These are phyloP conservation scores for Neocucurbitaria cava DNA, from an alignment of 2,329 filamentous ascomycete species.

Conservation along the genomic window DNA sequence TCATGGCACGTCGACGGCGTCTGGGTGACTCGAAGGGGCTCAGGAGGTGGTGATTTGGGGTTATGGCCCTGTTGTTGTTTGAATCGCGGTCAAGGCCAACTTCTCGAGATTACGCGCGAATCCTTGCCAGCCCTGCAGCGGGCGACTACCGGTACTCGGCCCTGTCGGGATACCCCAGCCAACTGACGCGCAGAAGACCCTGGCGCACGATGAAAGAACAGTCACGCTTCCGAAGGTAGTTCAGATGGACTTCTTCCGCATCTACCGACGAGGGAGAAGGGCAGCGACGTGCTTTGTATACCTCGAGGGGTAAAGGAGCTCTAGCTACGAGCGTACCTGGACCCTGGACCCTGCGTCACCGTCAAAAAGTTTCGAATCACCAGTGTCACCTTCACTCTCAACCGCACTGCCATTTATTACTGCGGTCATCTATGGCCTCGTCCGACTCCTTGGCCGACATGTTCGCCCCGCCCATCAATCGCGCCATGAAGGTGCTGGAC, in stretches of 20 bases:
- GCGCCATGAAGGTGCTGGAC: slow-evolving; percentile 81
- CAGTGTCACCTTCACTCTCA: not conserved
- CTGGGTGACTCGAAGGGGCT: slow-evolving; percentile 8
- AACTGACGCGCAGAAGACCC: slow-evolving; percentile 9
- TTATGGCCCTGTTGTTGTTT: slow-evolving; percentile 20
- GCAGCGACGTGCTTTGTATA: not conserved
- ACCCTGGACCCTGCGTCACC: slow-evolving; percentile 21
- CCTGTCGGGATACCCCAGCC: slow-evolving; percentile 8
- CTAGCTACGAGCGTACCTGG: not conserved
- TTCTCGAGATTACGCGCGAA: slow-evolving; percentile 36
- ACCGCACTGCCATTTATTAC: slow-evolving; percentile 1
- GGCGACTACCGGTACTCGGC: not conserved
- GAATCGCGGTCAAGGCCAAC: slow-evolving; percentile 26
- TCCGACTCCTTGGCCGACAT: slow-evolving; percentile 50
- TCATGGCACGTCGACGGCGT: slow-evolving; percentile 36
- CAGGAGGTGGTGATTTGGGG: slow-evolving; percentile 32
- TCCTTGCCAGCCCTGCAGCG: slow-evolving; percentile 27
- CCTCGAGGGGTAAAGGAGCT: not conserved
- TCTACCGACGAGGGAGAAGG: not conserved
- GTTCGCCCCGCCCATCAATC: slow-evolving; percentile 82
- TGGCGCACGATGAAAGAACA: slow-evolving; percentile 1
- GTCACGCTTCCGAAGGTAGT: not conserved
- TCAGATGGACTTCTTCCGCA: not conserved
- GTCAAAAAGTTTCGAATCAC: slow-evolving; percentile 6
- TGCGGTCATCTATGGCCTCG: slow-evolving; percentile 38